Evolutionary conservation across 345 rosid species (phyloP).

Genomic region (Clausena lansium): DNA sequence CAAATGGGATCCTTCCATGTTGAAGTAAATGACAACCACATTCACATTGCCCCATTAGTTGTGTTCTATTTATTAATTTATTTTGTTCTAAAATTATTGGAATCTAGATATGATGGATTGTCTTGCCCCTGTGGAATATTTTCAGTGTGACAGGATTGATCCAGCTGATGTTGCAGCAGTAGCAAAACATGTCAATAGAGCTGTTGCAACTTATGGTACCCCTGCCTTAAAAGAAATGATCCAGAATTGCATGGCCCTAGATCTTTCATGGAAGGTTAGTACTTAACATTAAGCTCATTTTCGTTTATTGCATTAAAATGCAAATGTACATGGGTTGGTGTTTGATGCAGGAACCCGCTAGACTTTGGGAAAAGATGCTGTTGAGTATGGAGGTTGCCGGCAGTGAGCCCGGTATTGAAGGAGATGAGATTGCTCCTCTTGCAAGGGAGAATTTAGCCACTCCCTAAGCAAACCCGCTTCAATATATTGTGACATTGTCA

Average conservation of each 20-base stretch:
- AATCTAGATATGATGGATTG: not conserved
- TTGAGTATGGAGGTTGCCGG: slow-evolving; percentile 56
- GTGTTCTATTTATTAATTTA: not conserved
- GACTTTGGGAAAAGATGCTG: slow-evolving; percentile 68
- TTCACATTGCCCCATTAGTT: not conserved
- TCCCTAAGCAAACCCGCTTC: slow-evolving; percentile 38
- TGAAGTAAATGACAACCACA: slow-evolving; percentile 42
- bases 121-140: not conserved
- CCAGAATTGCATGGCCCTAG: slow-evolving; percentile 84
- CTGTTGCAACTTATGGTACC: slow-evolving; percentile 56
- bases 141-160: slow-evolving; percentile 81
- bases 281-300: not conserved
- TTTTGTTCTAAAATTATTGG: not conserved
- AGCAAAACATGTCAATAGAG: slow-evolving; percentile 54
- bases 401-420: slow-evolving; percentile 62
- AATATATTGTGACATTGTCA: not conserved
- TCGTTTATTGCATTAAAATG: not conserved
- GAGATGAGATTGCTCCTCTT: slow-evolving; percentile 84
- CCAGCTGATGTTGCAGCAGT: slow-evolving; percentile 71
- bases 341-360: slow-evolving; percentile 72
- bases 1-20: slow-evolving; percentile 81
- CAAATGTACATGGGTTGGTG: not conserved
- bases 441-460: slow-evolving; percentile 84
- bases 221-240: slow-evolving; percentile 69
- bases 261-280: slow-evolving; percentile 94